Percentiles rank a stretch among this genome's conserved stretches.
phyloP scores from a whole-genome alignment of 495 filamentous ascomycete species.

The Aspergillus ellipticus region DNA sequence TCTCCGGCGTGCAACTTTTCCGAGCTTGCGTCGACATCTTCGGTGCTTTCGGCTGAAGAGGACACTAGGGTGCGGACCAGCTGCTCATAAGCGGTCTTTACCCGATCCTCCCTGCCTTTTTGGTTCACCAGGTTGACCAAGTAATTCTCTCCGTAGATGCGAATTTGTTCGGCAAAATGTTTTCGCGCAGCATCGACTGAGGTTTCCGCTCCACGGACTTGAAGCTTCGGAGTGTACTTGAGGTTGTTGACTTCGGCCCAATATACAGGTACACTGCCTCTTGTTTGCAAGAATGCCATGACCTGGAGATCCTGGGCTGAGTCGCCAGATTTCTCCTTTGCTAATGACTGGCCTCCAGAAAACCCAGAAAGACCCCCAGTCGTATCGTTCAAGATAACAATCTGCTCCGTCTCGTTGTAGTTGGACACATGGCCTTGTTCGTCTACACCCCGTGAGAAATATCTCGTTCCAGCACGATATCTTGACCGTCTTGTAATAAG shows the following conservation, averaged over 20 bases:
- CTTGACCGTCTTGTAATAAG: slow-evolving; percentile 85
- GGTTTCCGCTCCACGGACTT: slow-evolving; percentile 80
- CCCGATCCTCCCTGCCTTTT: slow-evolving; percentile 76
- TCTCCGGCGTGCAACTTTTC: slow-evolving; percentile 83
- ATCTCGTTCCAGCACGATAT: slow-evolving; percentile 83
- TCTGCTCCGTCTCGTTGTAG: slow-evolving; percentile 97
- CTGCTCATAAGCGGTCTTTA: slow-evolving; percentile 92
- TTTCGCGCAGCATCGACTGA: slow-evolving; percentile 71
- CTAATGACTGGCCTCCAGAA: slow-evolving; percentile 69
- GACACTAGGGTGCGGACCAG: slow-evolving; percentile 71
- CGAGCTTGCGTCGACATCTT: slow-evolving; percentile 52
- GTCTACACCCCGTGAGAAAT: slow-evolving; percentile 91
- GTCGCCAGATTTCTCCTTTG: slow-evolving; percentile 59
- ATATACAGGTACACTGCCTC: slow-evolving; percentile 89
- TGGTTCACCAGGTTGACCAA: slow-evolving; percentile 96
- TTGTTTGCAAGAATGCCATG: slow-evolving; percentile 89
- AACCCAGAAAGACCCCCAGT: slow-evolving; percentile 73
- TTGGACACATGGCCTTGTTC: slow-evolving; percentile 92
- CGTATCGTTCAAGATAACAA: slow-evolving; percentile 78
- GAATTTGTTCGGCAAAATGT: slow-evolving; percentile 91
- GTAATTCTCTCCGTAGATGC: slow-evolving; percentile 91
- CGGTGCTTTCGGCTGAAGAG: slow-evolving; percentile 58
- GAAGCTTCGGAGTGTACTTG: slow-evolving; percentile 82
- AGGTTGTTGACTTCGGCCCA: slow-evolving; percentile 94
- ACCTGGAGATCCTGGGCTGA: slow-evolving; percentile 76